Percentiles rank a stretch among this genome's conserved stretches.
Conservation (phyloP, 2,329 filamentous ascomycete species). For the Dothideomycetidae sp. region DNA sequence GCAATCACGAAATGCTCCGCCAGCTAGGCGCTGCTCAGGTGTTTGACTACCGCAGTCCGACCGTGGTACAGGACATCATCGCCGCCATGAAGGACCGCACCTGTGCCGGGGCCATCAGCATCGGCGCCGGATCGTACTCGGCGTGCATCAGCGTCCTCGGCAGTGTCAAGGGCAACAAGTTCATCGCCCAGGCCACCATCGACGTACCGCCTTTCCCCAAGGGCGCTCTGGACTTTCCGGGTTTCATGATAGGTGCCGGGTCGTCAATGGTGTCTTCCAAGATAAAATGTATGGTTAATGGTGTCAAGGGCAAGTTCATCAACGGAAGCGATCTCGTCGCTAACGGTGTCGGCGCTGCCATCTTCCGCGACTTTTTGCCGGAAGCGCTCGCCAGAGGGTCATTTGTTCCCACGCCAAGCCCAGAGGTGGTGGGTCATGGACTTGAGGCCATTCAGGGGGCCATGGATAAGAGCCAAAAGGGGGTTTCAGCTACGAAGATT, state of each 20-base stretch:
- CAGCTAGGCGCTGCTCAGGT: constrained; percentile 31
- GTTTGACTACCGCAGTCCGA: constrained; percentile 32
- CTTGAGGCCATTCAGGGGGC: constrained; percentile 15
- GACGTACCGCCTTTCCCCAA: too few species aligned
- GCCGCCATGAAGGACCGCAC: constrained; percentile 11
- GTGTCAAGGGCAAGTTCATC: constrained; percentile 2
- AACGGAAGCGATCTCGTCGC: constrained; percentile 5
- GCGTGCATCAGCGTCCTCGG: constrained; percentile 3
- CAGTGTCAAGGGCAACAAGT: constrained; percentile 2
- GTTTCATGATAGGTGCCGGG: too few species aligned
- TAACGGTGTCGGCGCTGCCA: constrained; percentile 4
- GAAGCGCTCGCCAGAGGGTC: constrained; percentile 23
- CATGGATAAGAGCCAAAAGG: constrained; percentile 10
- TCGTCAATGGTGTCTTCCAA: too few species aligned
- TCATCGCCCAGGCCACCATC: constrained; percentile 4
- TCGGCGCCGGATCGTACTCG: neutral
- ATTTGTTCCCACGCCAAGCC: constrained; percentile 18
- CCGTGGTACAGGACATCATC: constrained; percentile 19
- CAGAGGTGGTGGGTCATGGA: constrained; percentile 15
- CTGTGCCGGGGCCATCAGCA: constrained; percentile 13
- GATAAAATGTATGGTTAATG: too few species aligned
- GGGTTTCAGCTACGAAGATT: constrained; percentile 15
- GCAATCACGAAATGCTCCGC: constrained; percentile 32
- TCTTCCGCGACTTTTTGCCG: constrained; percentile 14
- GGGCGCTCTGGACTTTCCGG: neutral